Evolutionary conservation across 495 filamentous ascomycete genomes (phyloP).

Genomic region (Tuber aestivum): DNA sequence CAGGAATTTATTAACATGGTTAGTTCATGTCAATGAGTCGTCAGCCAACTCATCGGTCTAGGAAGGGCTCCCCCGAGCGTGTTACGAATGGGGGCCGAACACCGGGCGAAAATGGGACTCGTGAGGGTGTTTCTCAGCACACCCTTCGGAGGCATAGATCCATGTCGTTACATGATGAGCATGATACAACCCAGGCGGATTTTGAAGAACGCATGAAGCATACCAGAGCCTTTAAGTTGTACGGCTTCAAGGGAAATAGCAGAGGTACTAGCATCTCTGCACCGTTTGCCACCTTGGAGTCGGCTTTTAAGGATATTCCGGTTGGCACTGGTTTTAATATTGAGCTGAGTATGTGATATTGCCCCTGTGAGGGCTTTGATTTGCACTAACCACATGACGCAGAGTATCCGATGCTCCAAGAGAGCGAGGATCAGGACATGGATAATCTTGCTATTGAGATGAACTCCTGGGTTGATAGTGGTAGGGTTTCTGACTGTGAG

Average conservation of each 20-base stretch:
- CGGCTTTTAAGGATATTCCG: slow-evolving; percentile 80
- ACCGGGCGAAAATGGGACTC: slow-evolving; percentile 8
- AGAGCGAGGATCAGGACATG: slow-evolving; percentile 93
- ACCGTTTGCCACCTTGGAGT: slow-evolving; percentile 88
- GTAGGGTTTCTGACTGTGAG: slow-evolving; percentile 2
- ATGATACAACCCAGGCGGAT: slow-evolving; percentile 49
- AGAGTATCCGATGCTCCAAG: slow-evolving; percentile 95
- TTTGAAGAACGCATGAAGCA: slow-evolving; percentile 93
- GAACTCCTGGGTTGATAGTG: slow-evolving; percentile 90
- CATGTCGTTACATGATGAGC: slow-evolving; percentile 51
- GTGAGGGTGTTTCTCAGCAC: slow-evolving; percentile 16
- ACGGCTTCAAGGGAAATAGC: slow-evolving; percentile 92
- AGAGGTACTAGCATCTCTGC: slow-evolving; percentile 90
- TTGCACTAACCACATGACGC: slow-evolving; percentile 20
- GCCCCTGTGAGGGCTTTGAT: background rate
- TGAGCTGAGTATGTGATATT: slow-evolving; percentile 66
- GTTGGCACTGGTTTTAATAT: slow-evolving; percentile 89
- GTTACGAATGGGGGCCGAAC: slow-evolving; percentile 13
- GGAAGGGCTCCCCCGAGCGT: slow-evolving; percentile 50
- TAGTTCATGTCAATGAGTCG: slow-evolving; percentile 47
- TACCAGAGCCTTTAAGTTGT: slow-evolving; percentile 85
- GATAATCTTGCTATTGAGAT: slow-evolving; percentile 94
- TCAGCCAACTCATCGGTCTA: slow-evolving; percentile 46
- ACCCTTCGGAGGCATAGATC: slow-evolving; percentile 46
- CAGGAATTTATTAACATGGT: slow-evolving; percentile 13